Evolutionary conservation across 345 rosid genomes (phyloP).

Genomic region (Eucalyptus caleyi): DNA sequence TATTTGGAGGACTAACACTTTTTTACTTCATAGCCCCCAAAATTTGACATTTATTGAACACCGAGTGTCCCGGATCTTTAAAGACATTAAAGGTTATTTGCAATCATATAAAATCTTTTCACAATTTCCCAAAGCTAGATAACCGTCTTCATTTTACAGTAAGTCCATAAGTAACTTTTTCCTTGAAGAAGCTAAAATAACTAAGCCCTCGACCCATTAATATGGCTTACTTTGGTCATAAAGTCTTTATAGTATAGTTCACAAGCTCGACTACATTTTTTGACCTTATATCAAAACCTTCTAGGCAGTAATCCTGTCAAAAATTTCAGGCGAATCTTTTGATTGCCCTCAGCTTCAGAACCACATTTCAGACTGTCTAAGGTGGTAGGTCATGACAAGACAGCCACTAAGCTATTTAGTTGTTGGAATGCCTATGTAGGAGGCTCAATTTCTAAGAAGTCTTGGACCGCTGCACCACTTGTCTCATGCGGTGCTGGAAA

Average conservation of each 20-base stretch:
- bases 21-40: not conserved
- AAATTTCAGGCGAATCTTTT: not conserved
- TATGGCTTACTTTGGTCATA: not conserved
- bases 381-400: not conserved
- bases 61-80: not conserved
- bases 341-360: not conserved
- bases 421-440: not conserved
- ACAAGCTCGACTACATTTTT: not conserved
- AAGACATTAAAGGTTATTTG: not conserved
- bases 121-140: not conserved
- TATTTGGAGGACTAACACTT: not conserved
- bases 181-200: not conserved
- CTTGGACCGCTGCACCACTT: not conserved
- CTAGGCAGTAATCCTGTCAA: not conserved
- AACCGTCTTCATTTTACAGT: not conserved
- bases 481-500: not conserved
- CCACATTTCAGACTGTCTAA: not conserved
- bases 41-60: not conserved
- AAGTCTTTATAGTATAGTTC: not conserved
- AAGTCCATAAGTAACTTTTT: not conserved
- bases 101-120: not conserved
- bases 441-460: not conserved
- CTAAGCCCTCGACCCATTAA: not conserved
- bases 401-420: not conserved
- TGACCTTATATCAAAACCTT: not conserved